Base-by-base conservation (phyloP, 495 filamentous ascomycete genomes). In the Lasiosphaeris hirsuta region DNA sequence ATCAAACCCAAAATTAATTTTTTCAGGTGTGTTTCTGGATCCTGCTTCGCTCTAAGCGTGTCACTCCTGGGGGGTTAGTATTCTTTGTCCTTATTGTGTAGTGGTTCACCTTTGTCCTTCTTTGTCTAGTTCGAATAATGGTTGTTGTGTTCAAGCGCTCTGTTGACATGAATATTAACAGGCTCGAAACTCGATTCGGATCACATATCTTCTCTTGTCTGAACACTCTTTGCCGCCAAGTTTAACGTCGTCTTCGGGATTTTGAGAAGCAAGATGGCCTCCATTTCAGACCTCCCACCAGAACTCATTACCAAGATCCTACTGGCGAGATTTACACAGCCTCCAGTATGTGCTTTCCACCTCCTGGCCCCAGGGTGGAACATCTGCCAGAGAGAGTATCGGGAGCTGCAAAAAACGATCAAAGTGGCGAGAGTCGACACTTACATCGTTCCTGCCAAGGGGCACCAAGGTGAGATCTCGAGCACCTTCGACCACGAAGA, bases 221-320 rank as follows among this genome's bases (percentile, higher is more conserved):
- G n/a, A n/a, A n/a, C n/a, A n/a, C n/a, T n/a, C n/a, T n/a, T n/a
- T n/a, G n/a, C n/a, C n/a, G n/a, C n/a, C n/a, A n/a, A n/a, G n/a
- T n/a, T n/a, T n/a, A n/a, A 30, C 23, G 5, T 30, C 23, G 23
- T 30, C 2, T 30, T 30, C 23, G 23, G 5, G 2, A 30, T 30
- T 30, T 30, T 5, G 23, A 30, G 14, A 15, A 36, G 38, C 5
- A 44, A 43, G 40, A 42, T 15, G 51, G 23, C 17, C 7, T 13
- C 15, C 7, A 11, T 17, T 10, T 3, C 3, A 35, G 13, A 6
- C 40, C 51, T 64, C 0, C 54, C 62, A 13, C 19, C 10, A 11
- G 62, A 64, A 17, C 50, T 61, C 44, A 14, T 38, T 10, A 33
- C 41, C 33, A 33, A 58, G 19, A 49, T 64, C 43, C 37, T 64